Evolutionary conservation across 225 moss, liverwort and hornwort genomes (phyloP), one percentile per base, ranked within the genome.

Genomic region (Lunularia cruciata): DNA sequence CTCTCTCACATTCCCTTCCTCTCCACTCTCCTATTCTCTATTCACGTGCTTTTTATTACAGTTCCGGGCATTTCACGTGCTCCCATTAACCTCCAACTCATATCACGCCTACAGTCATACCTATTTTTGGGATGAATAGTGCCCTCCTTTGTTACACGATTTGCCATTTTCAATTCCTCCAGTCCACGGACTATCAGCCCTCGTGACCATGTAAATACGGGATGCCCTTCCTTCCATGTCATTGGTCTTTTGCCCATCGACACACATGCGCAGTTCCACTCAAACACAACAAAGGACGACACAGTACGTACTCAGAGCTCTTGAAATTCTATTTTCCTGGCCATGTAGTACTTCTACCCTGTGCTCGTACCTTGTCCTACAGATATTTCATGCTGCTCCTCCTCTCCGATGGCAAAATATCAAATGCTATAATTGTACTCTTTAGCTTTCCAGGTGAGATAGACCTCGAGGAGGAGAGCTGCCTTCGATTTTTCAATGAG

Each of bases 31-130:
- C 47, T 3, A 47, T 19, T 47, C 47, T 47, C 47, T 47, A 19
- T 47, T 47, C 47, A 47, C 47, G 47, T 47, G 47, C 47, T 5
- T 47, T 47, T 47, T 47, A 47, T 47, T 47, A 47, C 47, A 47
- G 47, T 14, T n/a, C 3, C 47, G 19, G 19, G 47, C 19, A 47
- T 47, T 47, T 47, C 47, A 47, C 47, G 47, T 47, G 47, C 47
- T 47, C 3, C 19, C 47, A 47, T 47, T 47, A 47, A 47, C 47
- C 47, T 14, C 47, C 19, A n/a, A 47, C 47, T 47, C 6, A 5
- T 3, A 3, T 14, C 47, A 19, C 47, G 3, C 3, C 47, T 14
- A 47, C 47, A 5, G 19, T 47, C 47, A 19, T 14, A 14, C n/a
- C 47, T 47, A 47, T 47, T 5, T 47, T 47, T 47, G 47, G 47